Percentiles rank a stretch among this genome's conserved stretches.
Conservation (phyloP, 2,329 filamentous ascomycete genomes). For the Beauveria pseudobassiana region DNA sequence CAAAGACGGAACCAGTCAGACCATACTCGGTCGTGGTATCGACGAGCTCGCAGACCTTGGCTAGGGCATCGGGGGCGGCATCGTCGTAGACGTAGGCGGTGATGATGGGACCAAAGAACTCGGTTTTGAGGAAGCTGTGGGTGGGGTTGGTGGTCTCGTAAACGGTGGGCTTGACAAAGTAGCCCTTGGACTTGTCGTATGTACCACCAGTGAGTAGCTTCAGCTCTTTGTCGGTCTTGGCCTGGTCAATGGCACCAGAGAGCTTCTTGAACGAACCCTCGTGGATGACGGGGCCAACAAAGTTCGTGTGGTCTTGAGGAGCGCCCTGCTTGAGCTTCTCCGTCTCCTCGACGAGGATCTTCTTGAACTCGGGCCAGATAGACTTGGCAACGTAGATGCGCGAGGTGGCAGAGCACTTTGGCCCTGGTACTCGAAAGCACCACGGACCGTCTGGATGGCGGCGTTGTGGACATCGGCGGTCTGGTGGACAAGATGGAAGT, state of each 20-base stretch:
- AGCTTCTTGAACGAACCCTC: slow-evolving; percentile 75
- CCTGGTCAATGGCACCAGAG: slow-evolving; percentile 65
- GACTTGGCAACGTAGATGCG: slow-evolving; percentile 72
- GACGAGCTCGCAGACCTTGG: slow-evolving; percentile 52
- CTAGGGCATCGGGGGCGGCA: slow-evolving; percentile 47
- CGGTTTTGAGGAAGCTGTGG: slow-evolving; percentile 67
- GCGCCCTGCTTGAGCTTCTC: slow-evolving; percentile 63
- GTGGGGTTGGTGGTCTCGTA: slow-evolving; percentile 67
- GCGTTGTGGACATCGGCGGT: slow-evolving; percentile 74
- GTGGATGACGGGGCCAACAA: slow-evolving; percentile 85
- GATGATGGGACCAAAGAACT: slow-evolving; percentile 77
- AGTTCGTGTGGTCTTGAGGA: slow-evolving; percentile 64
- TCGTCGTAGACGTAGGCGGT: slow-evolving; percentile 75
- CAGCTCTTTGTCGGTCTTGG: slow-evolving; percentile 67
- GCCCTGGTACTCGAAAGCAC: slow-evolving; percentile 84
- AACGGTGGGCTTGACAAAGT: slow-evolving; percentile 77
- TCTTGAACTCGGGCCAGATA: slow-evolving; percentile 63
- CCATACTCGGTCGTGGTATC: slow-evolving; percentile 70
- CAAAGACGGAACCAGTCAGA: slow-evolving; percentile 70
- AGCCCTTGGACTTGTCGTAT: slow-evolving; percentile 71
- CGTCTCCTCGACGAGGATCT: slow-evolving; percentile 60
- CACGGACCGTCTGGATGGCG: slow-evolving; percentile 73
- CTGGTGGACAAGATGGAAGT: slow-evolving; percentile 78
- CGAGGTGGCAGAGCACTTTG: slow-evolving; percentile 83
- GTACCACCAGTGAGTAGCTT: slow-evolving; percentile 68